phyloP scores from a whole-genome alignment of 2,329 filamentous ascomycete species.

The Xylariaceae sp. region DNA sequence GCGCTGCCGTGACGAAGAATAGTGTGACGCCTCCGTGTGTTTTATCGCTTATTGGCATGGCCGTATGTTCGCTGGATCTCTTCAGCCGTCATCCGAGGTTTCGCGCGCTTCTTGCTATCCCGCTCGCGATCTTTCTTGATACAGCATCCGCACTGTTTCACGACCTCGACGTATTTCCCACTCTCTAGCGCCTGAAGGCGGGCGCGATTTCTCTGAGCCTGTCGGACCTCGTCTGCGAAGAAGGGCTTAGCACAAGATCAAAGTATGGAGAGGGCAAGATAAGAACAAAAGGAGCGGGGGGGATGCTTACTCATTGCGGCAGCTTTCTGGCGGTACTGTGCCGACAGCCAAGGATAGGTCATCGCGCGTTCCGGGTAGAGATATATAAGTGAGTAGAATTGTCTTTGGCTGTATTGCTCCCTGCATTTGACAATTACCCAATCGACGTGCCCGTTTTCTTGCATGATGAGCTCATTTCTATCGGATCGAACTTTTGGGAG shows the following conservation, averaged over 20 bases:
- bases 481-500: constrained; percentile 21
- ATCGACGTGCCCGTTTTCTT: constrained; percentile 26
- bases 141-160: constrained; percentile 26
- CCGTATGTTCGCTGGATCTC: too few species aligned
- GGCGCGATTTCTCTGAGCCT: constrained; percentile 15
- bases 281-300: background rate
- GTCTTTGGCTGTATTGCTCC: constrained; percentile 24
- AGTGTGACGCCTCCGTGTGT: too few species aligned
- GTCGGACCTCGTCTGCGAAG: constrained; percentile 18
- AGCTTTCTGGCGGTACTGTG: constrained; percentile 36
- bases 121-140: constrained; percentile 20
- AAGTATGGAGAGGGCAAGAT: background rate
- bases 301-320: constrained; percentile 38
- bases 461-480: constrained; percentile 21
- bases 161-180: constrained; percentile 22
- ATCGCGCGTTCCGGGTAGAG: constrained; percentile 47
- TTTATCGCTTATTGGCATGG: too few species aligned
- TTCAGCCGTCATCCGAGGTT: too few species aligned
- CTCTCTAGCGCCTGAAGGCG: constrained; percentile 15
- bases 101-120: constrained; percentile 10
- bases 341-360: constrained; percentile 42
- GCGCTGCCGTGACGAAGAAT: too few species aligned
- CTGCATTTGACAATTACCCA: constrained; percentile 19
- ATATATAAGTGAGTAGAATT: constrained; percentile 27
- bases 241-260: constrained; percentile 1